These are phyloP conservation scores for Lentinus polychrous DNA, from an alignment of 1,284 basidiomycete genomes.

Conservation along the genomic window DNA sequence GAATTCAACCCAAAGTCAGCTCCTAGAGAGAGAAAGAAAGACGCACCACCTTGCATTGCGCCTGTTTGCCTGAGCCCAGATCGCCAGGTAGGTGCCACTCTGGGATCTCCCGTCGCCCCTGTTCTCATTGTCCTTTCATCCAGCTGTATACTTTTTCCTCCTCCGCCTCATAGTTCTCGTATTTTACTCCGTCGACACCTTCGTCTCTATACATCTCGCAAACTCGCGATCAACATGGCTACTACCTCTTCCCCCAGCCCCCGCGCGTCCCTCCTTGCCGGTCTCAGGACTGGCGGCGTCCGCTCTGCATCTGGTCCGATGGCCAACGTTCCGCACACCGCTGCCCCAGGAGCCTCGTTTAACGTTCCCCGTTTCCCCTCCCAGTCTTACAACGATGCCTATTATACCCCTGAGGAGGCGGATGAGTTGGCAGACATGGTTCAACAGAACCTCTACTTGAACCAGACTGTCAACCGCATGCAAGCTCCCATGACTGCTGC, in stretches of 20 bases:
- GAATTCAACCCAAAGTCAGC: conserved; percentile 13
- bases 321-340: conserved; percentile 52
- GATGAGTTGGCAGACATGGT: conserved; percentile 53
- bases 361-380: conserved; percentile 40
- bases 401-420: conserved; percentile 48
- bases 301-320: conserved; percentile 53
- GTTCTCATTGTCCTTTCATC: conserved; percentile 1
- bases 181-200: conserved; percentile 18
- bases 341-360: conserved; percentile 57
- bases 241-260: conserved; percentile 50
- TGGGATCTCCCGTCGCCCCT: not conserved
- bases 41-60: conserved; percentile 18
- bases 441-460: conserved; percentile 35
- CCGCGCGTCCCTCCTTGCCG: conserved; percentile 76
- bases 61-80: conserved; percentile 11
- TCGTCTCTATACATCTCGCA: conserved; percentile 28
- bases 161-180: conserved; percentile 14
- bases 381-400: conserved; percentile 26
- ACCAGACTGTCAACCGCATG: conserved; percentile 31
- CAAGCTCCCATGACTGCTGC: conserved; percentile 58
- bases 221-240: conserved; percentile 38
- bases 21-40: conserved; percentile 24
- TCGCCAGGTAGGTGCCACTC: conserved; percentile 14
- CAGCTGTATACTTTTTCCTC: conserved; percentile 23
- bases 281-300: conserved; percentile 80